These are phyloP conservation scores for Aspergillus novoparasiticus DNA, from an alignment of 2,329 filamentous ascomycete genomes.

Conservation along the genomic window DNA sequence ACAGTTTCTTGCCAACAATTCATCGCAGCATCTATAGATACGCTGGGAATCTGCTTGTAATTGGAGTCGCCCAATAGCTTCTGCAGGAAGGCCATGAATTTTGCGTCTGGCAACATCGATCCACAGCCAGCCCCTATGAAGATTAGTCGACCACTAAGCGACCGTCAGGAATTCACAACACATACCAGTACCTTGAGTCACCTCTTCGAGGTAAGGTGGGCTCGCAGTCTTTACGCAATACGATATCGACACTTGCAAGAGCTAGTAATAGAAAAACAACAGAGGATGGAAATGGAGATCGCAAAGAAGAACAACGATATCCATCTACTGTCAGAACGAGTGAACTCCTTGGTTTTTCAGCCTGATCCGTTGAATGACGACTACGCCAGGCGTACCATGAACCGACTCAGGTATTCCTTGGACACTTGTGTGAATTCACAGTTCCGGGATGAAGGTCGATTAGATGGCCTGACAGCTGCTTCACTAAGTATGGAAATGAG, in stretches of 20 bases:
- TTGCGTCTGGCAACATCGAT: too few species aligned
- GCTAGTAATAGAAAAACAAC: neutral
- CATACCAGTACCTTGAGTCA: too few species aligned
- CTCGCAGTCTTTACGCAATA: too few species aligned
- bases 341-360: neutral
- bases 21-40: slow-evolving; percentile 27
- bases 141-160: too few species aligned
- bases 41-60: too few species aligned
- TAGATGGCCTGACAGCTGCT: neutral
- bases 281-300: neutral
- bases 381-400: slow-evolving; percentile 13
- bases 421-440: slow-evolving; percentile 17
- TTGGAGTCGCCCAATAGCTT: too few species aligned
- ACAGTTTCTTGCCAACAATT: slow-evolving; percentile 33
- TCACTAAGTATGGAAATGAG: slow-evolving; percentile 1
- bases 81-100: too few species aligned
- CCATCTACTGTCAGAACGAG: slow-evolving; percentile 3
- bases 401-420: slow-evolving; percentile 13
- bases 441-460: slow-evolving; percentile 4
- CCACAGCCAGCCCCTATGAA: too few species aligned
- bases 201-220: too few species aligned
- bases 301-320: slow-evolving; percentile 14
- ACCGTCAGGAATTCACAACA: too few species aligned
- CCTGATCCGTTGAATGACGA: slow-evolving; percentile 17
- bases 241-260: neutral